Evolutionary conservation across 805 yeast species (phyloP), one percentile per base, ranked within the genome.

Genomic region (Candida piceae): DNA sequence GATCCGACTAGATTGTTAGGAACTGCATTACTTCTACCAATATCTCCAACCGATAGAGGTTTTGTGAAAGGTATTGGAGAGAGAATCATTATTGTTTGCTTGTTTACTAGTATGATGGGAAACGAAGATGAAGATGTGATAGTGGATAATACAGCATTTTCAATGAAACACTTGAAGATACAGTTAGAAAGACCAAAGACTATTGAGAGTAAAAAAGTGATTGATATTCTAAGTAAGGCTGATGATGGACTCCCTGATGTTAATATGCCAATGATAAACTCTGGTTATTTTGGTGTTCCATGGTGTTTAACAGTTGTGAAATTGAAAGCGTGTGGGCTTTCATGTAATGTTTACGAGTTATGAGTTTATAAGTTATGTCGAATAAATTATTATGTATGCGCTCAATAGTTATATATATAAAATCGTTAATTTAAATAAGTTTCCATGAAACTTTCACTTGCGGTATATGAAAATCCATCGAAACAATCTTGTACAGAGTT

Each of bases 231-330:
- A 10, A 18, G 16, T 12, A 6, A 27, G n/a, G 4, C 18, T 4
- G 17, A 23, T 16, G 8, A 21, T 12, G 27, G 28, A 3, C 7
- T 8, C 7, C 17, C 10, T 13, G 16, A 4, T 15, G 35, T 84
- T 3, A 69, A 69, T 44, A 74, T 86, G 82, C 95, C 95, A 16
- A 70, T 72, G 55, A 85, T 86, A 46, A 86, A 86, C 49, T 73
- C 90, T 21, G 95, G 95, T 0, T 73, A 86, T 2, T 86, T 85
- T 56, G 71, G 71, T 1, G 88, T 84, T 7, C 93, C 94, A 0
- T 85, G 95, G 95, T 69, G 66, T 11, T 45, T 68, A 9, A 84
- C 95, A 0, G 90, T 78, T 52, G 48, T 41, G 12, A 72, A 72
- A 0, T 51, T 86, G 39, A 39, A 58, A 13, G 49, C 62, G 16